These are phyloP conservation scores for Flaveria bidentis DNA, from an alignment of 129 eudicot species.

Conservation along the genomic window DNA sequence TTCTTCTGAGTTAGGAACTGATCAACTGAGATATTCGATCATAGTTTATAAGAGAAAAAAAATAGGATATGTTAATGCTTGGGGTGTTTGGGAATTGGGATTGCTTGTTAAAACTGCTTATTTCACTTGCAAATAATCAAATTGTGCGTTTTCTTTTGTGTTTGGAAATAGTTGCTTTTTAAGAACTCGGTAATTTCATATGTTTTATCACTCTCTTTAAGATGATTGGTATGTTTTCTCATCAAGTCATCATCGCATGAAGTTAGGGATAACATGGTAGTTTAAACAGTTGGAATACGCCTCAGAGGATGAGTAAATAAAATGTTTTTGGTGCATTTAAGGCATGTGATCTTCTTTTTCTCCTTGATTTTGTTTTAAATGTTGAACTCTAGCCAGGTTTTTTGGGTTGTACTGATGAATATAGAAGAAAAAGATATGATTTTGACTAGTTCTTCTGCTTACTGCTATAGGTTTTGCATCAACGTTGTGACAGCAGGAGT, in stretches of 20 bases:
- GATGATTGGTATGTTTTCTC: neutral
- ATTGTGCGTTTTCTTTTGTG: too few relatives aligned
- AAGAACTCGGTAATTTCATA: neutral
- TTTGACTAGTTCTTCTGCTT: slow-evolving; percentile 28
- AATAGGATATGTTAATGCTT: neutral
- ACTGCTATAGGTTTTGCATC: slow-evolving; percentile 56
- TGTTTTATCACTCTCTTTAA: neutral
- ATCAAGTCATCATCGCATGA: neutral
- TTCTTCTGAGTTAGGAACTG: neutral
- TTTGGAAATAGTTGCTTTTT: too few relatives aligned
- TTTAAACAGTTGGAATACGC: neutral
- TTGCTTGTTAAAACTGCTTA: too few relatives aligned
- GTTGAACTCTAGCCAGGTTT: neutral
- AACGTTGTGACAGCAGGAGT: slow-evolving; percentile 53
- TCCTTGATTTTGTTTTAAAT: neutral
- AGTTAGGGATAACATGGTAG: neutral
- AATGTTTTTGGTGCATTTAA: neutral
- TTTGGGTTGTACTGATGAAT: neutral
- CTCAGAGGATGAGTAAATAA: neutral
- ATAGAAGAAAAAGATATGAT: neutral
- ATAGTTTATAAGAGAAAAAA: neutral
- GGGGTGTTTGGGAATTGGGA: neutral
- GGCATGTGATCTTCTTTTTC: neutral
- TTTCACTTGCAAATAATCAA: too few relatives aligned
- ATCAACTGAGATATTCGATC: neutral